Base-by-base conservation (phyloP, 164 flowering plant species). In the Sextonia rubra region DNA sequence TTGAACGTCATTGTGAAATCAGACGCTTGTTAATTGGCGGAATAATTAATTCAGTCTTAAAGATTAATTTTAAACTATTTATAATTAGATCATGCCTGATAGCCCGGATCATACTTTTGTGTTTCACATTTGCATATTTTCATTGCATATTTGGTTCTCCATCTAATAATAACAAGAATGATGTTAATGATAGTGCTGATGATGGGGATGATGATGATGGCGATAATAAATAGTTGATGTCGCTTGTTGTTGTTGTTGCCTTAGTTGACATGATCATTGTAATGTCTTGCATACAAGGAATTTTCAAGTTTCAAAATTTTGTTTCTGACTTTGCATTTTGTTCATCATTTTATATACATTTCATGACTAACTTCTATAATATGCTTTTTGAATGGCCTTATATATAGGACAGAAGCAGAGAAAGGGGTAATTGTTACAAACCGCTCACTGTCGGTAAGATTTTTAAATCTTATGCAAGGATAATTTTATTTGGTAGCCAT, bases 371-470 rank as follows among this genome's bases (percentile, higher is more conserved):
- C 29, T 65, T 27, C 2, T 66, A 12, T 26, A 66, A 32, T 66
- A 17, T 66, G 18, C 25, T 32, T 37, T 5, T 52, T 12, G 58
- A 52, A 52, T 52, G 58, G 17, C 29, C 12, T 20, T 44, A 9
- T 65, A 47, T 65, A 27, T 90, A 93, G 99, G 99, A 89, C 77
- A 48, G 98, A 93, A 89, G 86, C 97, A 79, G 99, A 96, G 81
- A 96, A 91, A 74, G 99, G 99, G 71, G 84, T 96, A 61, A 85
- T 96, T 60, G 88, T 93, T 44, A 96, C 97, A 63, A 91, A 89
- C 77, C 97, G 87, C 76, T 96, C 99, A 15, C 75, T 96, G 69
- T 55, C 71, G 83, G 97, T 96, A 87, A 60, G 84, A 32, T 49
- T 68, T 22, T 17, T 52, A 15, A 6, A 15, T 52, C 32, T 12